Evolutionary conservation across 2,329 filamentous ascomycete genomes (phyloP).

Genomic region (Ascochyta lentis): DNA sequence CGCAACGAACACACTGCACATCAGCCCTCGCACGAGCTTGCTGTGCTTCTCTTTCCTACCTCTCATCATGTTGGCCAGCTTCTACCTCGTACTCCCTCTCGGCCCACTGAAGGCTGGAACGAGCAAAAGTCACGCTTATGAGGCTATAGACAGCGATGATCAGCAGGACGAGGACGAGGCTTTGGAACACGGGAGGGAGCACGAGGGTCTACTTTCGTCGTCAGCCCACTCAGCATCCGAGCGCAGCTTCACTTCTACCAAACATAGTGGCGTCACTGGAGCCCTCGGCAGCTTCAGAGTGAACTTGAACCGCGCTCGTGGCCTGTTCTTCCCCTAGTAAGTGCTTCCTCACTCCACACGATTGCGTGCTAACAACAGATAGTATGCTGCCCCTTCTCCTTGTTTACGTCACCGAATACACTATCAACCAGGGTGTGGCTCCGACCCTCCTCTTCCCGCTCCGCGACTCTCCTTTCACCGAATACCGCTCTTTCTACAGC

Average conservation of each 20-base stretch:
- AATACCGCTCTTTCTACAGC: constrained; percentile 89
- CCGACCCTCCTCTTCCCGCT: constrained; percentile 90
- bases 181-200: constrained; percentile 27
- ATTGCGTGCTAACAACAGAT: constrained; percentile 14
- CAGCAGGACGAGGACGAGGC: constrained; percentile 35
- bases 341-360: constrained; percentile 25
- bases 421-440: constrained; percentile 92
- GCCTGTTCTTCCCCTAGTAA: constrained; percentile 75
- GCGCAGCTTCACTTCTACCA: constrained; percentile 32
- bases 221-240: constrained; percentile 41
- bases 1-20: constrained; percentile 78
- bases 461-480: constrained; percentile 73
- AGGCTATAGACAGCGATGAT: constrained; percentile 56
- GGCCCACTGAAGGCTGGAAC: constrained; percentile 64
- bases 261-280: constrained; percentile 16
- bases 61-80: constrained; percentile 80
- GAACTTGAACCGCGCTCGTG: constrained; percentile 69
- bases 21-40: constrained; percentile 76
- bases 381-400: constrained; percentile 89
- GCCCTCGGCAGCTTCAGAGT: constrained; percentile 49
- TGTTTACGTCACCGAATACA: constrained; percentile 96
- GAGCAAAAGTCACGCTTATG: constrained; percentile 59
- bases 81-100: constrained; percentile 80
- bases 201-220: constrained; percentile 45
- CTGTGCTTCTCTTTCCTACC: constrained; percentile 81